Percentiles rank a stretch among this genome's conserved stretches.
Evolutionary conservation across 148 eudicot genomes (phyloP).

Genomic region (Camellia sinensis): DNA sequence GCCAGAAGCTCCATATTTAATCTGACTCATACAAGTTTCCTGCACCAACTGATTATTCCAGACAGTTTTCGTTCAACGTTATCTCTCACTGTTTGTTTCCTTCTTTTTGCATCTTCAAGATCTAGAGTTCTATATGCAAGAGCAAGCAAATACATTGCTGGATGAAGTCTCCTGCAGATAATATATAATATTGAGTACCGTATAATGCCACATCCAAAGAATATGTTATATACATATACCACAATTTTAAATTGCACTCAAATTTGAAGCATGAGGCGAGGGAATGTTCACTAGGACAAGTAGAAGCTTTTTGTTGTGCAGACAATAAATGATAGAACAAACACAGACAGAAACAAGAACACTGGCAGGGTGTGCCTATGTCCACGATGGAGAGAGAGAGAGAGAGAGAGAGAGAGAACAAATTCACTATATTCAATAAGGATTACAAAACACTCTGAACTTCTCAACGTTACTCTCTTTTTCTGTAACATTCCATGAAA

Average conservation of each 20-base stretch:
- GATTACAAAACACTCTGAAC: too few species aligned
- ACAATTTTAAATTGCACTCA: not conserved
- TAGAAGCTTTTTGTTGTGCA: not conserved
- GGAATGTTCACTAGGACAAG: not conserved
- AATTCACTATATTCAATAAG: too few species aligned
- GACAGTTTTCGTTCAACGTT: slow-evolving; percentile 47
- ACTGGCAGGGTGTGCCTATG: too few species aligned
- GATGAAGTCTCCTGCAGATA: slow-evolving; percentile 83
- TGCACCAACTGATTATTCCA: slow-evolving; percentile 59
- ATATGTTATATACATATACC: not conserved
- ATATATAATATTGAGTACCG: not conserved
- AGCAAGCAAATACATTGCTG: slow-evolving; percentile 88
- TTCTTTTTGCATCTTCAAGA: slow-evolving; percentile 64
- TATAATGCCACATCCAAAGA: not conserved
- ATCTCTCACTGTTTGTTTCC: slow-evolving; percentile 40
- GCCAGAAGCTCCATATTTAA: not conserved
- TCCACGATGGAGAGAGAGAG: too few species aligned
- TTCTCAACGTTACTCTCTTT: too few species aligned
- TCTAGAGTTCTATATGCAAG: slow-evolving; percentile 93
- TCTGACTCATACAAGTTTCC: slow-evolving; percentile 43
- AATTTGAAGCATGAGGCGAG: not conserved
- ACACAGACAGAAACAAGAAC: too few species aligned
- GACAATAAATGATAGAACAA: too few species aligned
- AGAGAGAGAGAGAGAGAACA: too few species aligned
- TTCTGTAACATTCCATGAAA: too few species aligned